These are phyloP conservation scores for Theobroma cacao DNA, from an alignment of 345 rosid genomes.

Conservation along the genomic window DNA sequence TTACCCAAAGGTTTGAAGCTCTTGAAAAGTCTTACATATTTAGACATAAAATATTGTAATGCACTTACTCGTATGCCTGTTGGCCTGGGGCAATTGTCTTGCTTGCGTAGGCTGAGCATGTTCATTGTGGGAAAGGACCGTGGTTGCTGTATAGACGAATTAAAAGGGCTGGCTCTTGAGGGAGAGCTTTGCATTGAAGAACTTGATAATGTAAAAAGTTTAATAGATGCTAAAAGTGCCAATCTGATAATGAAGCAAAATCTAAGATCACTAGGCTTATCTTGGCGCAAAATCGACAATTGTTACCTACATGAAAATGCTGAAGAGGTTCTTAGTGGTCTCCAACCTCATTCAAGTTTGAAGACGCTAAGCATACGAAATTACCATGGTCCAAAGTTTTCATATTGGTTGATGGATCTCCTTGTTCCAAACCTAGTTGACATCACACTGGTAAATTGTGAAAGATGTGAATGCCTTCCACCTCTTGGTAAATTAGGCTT, in stretches of 20 bases:
- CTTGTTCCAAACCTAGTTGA: conserved; percentile 11
- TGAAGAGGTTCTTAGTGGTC: conserved; percentile 7
- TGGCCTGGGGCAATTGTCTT: neutral
- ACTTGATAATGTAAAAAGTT: neutral
- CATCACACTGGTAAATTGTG: neutral
- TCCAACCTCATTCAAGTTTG: conserved; percentile 12
- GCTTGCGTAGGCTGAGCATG: neutral
- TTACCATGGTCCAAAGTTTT: neutral
- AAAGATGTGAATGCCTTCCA: neutral
- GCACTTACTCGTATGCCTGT: neutral
- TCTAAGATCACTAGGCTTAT: neutral
- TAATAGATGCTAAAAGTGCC: neutral
- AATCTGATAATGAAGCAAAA: neutral
- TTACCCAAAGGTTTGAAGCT: neutral
- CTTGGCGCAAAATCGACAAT: neutral
- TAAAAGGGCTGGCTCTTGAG: neutral
- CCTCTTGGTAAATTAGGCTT: conserved; percentile 1
- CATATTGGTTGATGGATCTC: neutral
- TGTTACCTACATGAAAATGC: neutral
- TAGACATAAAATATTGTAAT: neutral
- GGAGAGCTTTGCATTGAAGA: neutral
- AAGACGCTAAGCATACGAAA: neutral
- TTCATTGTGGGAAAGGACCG: neutral
- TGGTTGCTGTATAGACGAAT: neutral
- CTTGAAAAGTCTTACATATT: neutral